Evolutionary conservation across 495 filamentous ascomycete species (phyloP).

Genomic region (Wilcoxina mikolae): DNA sequence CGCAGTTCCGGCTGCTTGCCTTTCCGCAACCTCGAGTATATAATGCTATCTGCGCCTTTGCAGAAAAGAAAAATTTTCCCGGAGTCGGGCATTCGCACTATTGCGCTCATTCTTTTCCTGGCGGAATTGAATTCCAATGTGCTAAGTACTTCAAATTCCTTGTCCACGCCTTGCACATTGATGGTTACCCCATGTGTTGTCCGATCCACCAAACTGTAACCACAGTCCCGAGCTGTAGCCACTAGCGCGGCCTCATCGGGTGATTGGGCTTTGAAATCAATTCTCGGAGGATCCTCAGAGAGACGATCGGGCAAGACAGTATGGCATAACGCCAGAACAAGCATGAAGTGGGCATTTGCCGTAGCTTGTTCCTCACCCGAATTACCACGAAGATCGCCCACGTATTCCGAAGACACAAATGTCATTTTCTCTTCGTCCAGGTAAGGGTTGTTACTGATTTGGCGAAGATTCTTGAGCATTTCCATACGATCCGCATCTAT

Average conservation of each 20-base stretch:
- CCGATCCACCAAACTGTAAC: slow-evolving; percentile 84
- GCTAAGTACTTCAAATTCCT: slow-evolving; percentile 74
- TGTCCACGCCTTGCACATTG: slow-evolving; percentile 75
- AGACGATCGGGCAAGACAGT: slow-evolving; percentile 85
- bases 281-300: slow-evolving; percentile 74
- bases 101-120: slow-evolving; percentile 95
- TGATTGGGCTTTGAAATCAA: slow-evolving; percentile 93
- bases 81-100: slow-evolving; percentile 80
- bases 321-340: slow-evolving; percentile 86
- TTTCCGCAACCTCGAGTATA: slow-evolving; percentile 77
- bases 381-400: slow-evolving; percentile 62
- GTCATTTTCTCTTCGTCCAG: slow-evolving; percentile 78
- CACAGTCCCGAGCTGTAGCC: slow-evolving; percentile 84
- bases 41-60: slow-evolving; percentile 95
- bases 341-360: slow-evolving; percentile 81
- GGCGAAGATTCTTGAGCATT: slow-evolving; percentile 58
- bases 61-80: slow-evolving; percentile 86
- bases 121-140: slow-evolving; percentile 96
- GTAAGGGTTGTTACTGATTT: slow-evolving; percentile 79
- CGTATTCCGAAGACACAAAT: slow-evolving; percentile 79
- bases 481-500: slow-evolving; percentile 60
- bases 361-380: slow-evolving; percentile 60
- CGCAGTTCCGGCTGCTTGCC: slow-evolving; percentile 79
- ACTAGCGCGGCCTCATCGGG: slow-evolving; percentile 95
- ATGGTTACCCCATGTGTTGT: slow-evolving; percentile 62